phyloP scores from a whole-genome alignment of 192 early-diverging fungal species.

The Chytriomyces sp. region DNA sequence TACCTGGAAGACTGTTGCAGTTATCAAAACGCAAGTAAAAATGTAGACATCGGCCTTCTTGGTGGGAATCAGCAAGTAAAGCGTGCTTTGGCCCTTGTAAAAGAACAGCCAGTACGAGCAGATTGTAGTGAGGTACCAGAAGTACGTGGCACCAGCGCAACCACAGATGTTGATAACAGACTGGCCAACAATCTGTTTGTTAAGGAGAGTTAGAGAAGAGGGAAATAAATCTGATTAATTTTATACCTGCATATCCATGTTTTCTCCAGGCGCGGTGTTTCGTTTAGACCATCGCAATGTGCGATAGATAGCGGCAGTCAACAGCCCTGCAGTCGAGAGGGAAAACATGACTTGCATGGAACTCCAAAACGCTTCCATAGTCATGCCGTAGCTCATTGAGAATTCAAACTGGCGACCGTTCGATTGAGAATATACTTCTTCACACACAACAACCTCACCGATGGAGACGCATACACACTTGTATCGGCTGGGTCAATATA shows the following conservation, averaged over 20 bases:
- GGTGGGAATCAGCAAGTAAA: conserved; percentile 53
- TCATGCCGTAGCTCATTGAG: conserved; percentile 38
- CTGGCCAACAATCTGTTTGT: conserved; percentile 25
- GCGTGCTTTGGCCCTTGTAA: conserved; percentile 54
- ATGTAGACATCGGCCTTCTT: conserved; percentile 37
- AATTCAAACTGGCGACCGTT: conserved; percentile 37
- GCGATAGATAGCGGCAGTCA: conserved; percentile 39
- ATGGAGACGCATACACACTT: conserved; percentile 24
- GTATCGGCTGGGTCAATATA: conserved; percentile 22
- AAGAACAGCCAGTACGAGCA: conserved; percentile 57
- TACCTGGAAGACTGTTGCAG: conserved; percentile 42
- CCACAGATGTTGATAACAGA: conserved; percentile 47
- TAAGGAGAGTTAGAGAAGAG: neutral
- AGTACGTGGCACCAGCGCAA: conserved; percentile 45
- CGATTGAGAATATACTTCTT: conserved; percentile 1
- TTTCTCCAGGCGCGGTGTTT: conserved; percentile 45
- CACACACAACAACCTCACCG: conserved; percentile 9
- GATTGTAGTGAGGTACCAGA: conserved; percentile 42
- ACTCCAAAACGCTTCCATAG: conserved; percentile 34
- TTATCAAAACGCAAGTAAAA: conserved; percentile 40
- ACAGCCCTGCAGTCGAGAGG: conserved; percentile 35
- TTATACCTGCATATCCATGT: conserved; percentile 49
- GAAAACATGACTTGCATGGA: conserved; percentile 49
- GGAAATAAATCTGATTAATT: conserved; percentile 15
- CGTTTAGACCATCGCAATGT: conserved; percentile 50